Evolutionary conservation across 345 rosid genomes (phyloP), one percentile per base, ranked within the genome.

Genomic region (Anacardium occidentale): DNA sequence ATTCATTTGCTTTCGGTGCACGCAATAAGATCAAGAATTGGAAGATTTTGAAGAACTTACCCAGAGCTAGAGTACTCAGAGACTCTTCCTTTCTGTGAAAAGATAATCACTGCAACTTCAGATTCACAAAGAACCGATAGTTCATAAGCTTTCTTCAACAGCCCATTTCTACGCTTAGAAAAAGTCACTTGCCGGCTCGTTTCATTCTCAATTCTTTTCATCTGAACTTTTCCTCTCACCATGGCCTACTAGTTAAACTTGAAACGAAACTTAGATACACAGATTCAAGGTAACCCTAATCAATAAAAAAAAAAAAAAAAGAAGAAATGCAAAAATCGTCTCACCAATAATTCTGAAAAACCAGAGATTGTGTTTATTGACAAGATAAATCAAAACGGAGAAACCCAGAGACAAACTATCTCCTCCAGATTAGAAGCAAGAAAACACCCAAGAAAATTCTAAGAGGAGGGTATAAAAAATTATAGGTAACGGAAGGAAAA

Each of bases 61-160:
- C 69, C 77, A 64, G 83, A 62, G 76, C 84, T 86, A 51, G 89
- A 64, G 63, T 80, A 84, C 58, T 86, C 83, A 12, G 68, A 70
- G 62, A 83, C 73, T 62, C 75, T 80, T 78, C 92, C 92, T 15
- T 47, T 83, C 73, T 81, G 90, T 6, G 92, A 88, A 73, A 86
- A 88, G 69, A 80, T 65, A 62, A 86, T 75, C 60, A 77, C 80
- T 2, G 90, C 85, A 21, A 88, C 83, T 83, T 88, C 87, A 1
- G 86, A 90, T 73, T 88, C 92, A 37, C 90, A 88, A 42, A 88
- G 83, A 76, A 88, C 86, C 0, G 92, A 86, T 57, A 88, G 84
- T 84, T 86, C 89, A 64, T 61, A 72, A 68, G 92, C 92, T 71
- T 88, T 88, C 80, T 88, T 86, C 69, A 88, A 45, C 34, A 88